Base-by-base conservation (phyloP, 2,329 filamentous ascomycete genomes). In the Fusarium subtropicale region DNA sequence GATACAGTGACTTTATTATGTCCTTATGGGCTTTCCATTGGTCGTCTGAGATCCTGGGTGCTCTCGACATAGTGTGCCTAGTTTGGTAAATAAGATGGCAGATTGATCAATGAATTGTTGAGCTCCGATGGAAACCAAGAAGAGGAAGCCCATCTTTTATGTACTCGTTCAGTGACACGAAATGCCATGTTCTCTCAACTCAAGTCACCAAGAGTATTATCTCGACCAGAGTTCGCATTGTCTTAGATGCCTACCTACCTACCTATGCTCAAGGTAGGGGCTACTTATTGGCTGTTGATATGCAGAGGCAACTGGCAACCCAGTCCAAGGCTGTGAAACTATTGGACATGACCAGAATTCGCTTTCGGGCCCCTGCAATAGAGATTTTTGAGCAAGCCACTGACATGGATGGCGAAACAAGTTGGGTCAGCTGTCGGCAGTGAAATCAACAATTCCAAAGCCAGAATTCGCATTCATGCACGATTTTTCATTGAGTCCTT, bases 311-410 rank as follows among this genome's bases (percentile, higher is more conserved):
- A 18, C 13, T 33, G n/a, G 16, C 20, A 41, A 16, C 50, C 13
- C n/a, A 22, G 26, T 9, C 16, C 6, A 13, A 41, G 50, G 15
- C 36, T 42, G 28, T 53, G 5, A 18, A 7, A 31, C 22, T 20
- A 42, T 41, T 53, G 50, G 50, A 22, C 15, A 53, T 42, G 16
- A 33, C 36, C 36, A 53, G 5, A 53, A 33, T 53, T 53, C 50
- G 12, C 38, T 31, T 53, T 24, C 24, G 31, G 7, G 2, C n/a
- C 36, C 26, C 36, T 53, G 34, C 12, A 31, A 30, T n/a, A 10
- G 36, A 41, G 10, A 12, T 7, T 41, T 12, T 38, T 31, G 3
- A 2, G 10, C 26, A 53, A 53, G 50, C 36, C 50, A 53, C 26
- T 8, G 12, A 22, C 26, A 31, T 15, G 10, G n/a, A 18, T 30